These are phyloP conservation scores for Zygnema circumcarinatum DNA, from an alignment of 139 green algal genomes.

Conservation along the genomic window DNA sequence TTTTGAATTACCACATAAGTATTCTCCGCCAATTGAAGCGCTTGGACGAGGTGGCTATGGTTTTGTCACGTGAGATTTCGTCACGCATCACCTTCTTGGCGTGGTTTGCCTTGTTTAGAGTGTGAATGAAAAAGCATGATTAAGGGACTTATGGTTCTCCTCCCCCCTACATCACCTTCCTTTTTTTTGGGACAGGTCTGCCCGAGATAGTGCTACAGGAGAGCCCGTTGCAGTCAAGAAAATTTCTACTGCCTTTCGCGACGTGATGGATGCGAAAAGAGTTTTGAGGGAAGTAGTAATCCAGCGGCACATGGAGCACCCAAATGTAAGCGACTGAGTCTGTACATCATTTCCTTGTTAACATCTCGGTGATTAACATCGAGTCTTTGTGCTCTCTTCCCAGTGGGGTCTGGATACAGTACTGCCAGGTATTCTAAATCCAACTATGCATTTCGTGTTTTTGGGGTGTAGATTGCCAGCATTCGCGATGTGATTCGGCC, in stretches of 20 bases:
- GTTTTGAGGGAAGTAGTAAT: slow-evolving; percentile 71
- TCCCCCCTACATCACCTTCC: too few relatives aligned
- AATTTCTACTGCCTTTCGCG: slow-evolving; percentile 69
- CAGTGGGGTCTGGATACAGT: not conserved
- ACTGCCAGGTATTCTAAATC: not conserved
- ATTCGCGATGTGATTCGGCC: slow-evolving; percentile 65
- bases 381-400: not conserved
- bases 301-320: slow-evolving; percentile 67
- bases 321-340: slow-evolving; percentile 61
- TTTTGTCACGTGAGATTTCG: slow-evolving; percentile 45
- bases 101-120: too few relatives aligned
- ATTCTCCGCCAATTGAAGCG: slow-evolving; percentile 63
- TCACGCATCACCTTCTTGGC: too few relatives aligned
- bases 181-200: too few relatives aligned
- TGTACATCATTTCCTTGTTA: not conserved
- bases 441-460: not conserved
- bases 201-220: slow-evolving; percentile 52
- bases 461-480: slow-evolving; percentile 11
- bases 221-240: slow-evolving; percentile 73
- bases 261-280: slow-evolving; percentile 67
- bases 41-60: slow-evolving; percentile 68
- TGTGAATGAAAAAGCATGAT: too few relatives aligned
- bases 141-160: too few relatives aligned
- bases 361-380: not conserved
- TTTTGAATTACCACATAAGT: slow-evolving; percentile 67